A percentile compares a stretch with the other conserved stretches of the same genome.
Conservation (phyloP, 352 stramenopile genomes). For the Phytophthora fragariaefolia region DNA sequence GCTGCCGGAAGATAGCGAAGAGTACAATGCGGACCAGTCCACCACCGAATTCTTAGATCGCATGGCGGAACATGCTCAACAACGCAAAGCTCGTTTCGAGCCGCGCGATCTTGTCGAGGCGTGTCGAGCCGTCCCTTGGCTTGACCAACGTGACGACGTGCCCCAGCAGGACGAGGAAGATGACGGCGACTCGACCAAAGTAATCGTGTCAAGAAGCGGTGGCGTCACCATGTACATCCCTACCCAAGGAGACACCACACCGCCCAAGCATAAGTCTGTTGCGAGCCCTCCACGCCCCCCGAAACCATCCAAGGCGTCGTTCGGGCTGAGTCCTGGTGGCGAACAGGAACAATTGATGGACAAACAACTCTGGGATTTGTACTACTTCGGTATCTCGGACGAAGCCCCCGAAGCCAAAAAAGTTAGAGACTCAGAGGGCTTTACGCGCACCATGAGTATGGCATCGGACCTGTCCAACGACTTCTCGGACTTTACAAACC, state of each 20-base stretch:
- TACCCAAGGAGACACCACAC: slow-evolving; percentile 24
- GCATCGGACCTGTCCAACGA: slow-evolving; percentile 35
- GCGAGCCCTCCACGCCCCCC: slow-evolving; percentile 11
- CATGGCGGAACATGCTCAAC: slow-evolving; percentile 17
- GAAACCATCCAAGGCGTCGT: slow-evolving; percentile 15
- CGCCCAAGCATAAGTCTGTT: slow-evolving; percentile 13
- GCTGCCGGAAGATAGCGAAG: slow-evolving; percentile 23
- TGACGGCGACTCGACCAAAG: slow-evolving; percentile 17
- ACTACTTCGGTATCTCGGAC: slow-evolving; percentile 59
- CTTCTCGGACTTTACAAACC: slow-evolving; percentile 34
- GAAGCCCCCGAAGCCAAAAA: slow-evolving; percentile 24
- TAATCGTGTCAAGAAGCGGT: slow-evolving; percentile 48
- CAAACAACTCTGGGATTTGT: slow-evolving; percentile 67
- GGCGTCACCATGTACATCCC: slow-evolving; percentile 66
- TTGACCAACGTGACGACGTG: slow-evolving; percentile 31
- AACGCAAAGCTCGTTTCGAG: slow-evolving; percentile 37
- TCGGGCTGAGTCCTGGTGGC: slow-evolving; percentile 19
- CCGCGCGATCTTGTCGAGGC: slow-evolving; percentile 26
- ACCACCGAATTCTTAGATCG: slow-evolving; percentile 15
- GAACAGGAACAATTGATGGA: slow-evolving; percentile 53
- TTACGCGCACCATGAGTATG: slow-evolving; percentile 27
- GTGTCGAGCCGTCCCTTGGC: slow-evolving; percentile 25
- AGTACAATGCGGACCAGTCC: slow-evolving; percentile 16
- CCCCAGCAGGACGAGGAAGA: slow-evolving; percentile 13
- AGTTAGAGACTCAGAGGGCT: slow-evolving; percentile 9